Base-by-base conservation (phyloP, 2,329 filamentous ascomycete species). In the Drechslera avenae region DNA sequence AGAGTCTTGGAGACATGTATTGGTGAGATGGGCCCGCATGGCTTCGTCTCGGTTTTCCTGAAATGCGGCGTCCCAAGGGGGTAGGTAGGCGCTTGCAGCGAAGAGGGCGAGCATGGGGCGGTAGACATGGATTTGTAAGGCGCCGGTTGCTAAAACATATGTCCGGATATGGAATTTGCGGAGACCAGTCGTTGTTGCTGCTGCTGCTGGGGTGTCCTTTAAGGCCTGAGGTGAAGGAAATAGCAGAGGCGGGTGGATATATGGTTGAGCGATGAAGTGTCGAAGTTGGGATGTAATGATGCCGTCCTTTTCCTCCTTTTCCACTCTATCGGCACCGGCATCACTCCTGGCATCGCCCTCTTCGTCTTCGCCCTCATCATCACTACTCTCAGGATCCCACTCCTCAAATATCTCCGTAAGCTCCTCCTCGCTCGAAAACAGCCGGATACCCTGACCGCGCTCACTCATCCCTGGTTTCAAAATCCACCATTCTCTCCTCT, bases 391-490 rank as follows among this genome's bases (percentile, higher is more conserved):
- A 13, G 79, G 85, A 70, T 97, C 93, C 91, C 94, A 99, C 49
- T 84, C 87, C 61, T 97, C 91, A 67, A 97, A 99, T 46, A 99
- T 94, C 12, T 71, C 81, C 54, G 88, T 87, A n/a, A 99, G 77
- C 68, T 96, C 87, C 48, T 87, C 86, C 78, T 94, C 89, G 2
- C 86, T 90, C 63, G 85, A 89, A 73, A 99, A 99, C 0, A 99
- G 78, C 32, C 90, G 79, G 50, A 99, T 97, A 1, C 94, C 94
- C 71, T 97, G 92, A 0, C 93, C 94, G 18, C 93, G 84, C 70
- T 99, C 94, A 72, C 91, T 96, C 94, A 99, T 97, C 7, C 93
- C 89, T 0, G 94, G 93, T 75, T 99, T 99, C 52, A 99, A 74
- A 60, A 99, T 97, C 94, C 94, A 99, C 93, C 93, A 99, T 70